phyloP scores from a whole-genome alignment of 2,329 filamentous ascomycete species.

The Xylariaceae sp. region DNA sequence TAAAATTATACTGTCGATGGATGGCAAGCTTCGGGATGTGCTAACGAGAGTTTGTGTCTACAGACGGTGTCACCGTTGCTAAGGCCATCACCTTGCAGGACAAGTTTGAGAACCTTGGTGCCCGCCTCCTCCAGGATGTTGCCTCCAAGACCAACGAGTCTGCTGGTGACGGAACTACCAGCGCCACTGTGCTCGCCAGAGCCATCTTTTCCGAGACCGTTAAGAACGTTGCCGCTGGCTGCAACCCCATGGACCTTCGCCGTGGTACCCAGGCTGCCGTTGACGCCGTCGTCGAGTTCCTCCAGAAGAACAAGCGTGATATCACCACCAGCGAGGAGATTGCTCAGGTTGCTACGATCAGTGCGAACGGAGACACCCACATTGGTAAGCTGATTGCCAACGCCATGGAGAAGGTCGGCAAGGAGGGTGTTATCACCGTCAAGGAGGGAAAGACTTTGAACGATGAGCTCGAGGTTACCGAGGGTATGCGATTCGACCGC shows the following conservation, averaged over 20 bases:
- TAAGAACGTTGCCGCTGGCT: slow-evolving; percentile 98
- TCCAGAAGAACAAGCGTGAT: slow-evolving; percentile 93
- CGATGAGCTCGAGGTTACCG: slow-evolving; percentile 96
- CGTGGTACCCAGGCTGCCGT: slow-evolving; percentile 96
- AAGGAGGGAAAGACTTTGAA: slow-evolving; percentile 99
- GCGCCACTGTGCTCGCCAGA: slow-evolving; percentile 91
- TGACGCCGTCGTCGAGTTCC: slow-evolving; percentile 86
- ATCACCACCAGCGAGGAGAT: slow-evolving; percentile 97
- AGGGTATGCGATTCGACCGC: slow-evolving; percentile 99
- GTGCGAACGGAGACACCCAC: slow-evolving; percentile 92
- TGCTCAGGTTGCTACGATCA: slow-evolving; percentile 96
- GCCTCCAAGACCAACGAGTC: slow-evolving; percentile 99
- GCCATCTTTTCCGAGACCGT: slow-evolving; percentile 99
- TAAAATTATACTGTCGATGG: slow-evolving; percentile 5
- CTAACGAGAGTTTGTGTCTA: slow-evolving; percentile 18
- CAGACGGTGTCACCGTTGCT: slow-evolving; percentile 83
- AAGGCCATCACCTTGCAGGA: slow-evolving; percentile 91
- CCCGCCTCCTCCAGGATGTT: slow-evolving; percentile 93
- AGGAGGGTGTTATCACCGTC: slow-evolving; percentile 99
- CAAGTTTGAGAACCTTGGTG: slow-evolving; percentile 99
- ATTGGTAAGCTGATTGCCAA: slow-evolving; percentile 94
- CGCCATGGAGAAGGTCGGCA: slow-evolving; percentile 99
- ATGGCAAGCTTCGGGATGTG: not conserved
- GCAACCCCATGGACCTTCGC: slow-evolving; percentile 99
- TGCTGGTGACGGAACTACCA: slow-evolving; percentile 97